Evolutionary conservation across 108 stramenopile species (phyloP).

Genomic region (Cyclotella baltica): DNA sequence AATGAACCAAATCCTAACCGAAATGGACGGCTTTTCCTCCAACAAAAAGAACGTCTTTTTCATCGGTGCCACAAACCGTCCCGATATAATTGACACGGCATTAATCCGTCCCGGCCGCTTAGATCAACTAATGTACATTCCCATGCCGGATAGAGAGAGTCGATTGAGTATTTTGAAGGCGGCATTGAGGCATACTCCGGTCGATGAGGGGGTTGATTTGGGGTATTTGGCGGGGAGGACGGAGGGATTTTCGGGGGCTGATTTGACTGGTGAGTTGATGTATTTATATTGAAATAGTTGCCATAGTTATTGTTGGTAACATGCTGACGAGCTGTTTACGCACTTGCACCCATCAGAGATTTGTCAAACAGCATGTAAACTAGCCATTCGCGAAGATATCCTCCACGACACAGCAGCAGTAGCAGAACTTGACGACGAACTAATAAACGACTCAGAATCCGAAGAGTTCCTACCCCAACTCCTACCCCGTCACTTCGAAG

Average conservation of each 20-base stretch:
- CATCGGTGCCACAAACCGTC: constrained; percentile 92
- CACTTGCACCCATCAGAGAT: constrained; percentile 72
- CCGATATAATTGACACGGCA: no score
- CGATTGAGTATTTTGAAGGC: constrained; percentile 93
- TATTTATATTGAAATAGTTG: no score
- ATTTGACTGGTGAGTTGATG: constrained; percentile 73
- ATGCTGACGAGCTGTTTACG: neutral
- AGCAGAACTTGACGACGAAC: constrained; percentile 53
- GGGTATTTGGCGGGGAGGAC: constrained; percentile 81
- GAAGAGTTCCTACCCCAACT: constrained; percentile 47
- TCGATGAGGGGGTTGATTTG: constrained; percentile 80
- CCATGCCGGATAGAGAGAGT: constrained; percentile 88
- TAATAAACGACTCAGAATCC: constrained; percentile 59
- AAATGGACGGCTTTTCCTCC: constrained; percentile 95
- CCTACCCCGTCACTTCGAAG: constrained; percentile 91
- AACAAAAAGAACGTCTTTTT: constrained; percentile 88
- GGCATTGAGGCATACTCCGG: constrained; percentile 85
- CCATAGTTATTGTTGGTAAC: neutral
- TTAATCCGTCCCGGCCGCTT: constrained; percentile 93
- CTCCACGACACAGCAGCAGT: constrained; percentile 79
- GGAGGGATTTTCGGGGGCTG: constrained; percentile 92
- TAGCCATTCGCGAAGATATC: constrained; percentile 92
- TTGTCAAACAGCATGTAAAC: constrained; percentile 88
- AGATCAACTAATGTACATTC: constrained; percentile 93
- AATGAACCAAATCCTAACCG: constrained; percentile 96